phyloP scores from a whole-genome alignment of 2,329 filamentous ascomycete species.

The Podosphaera leucotricha region DNA sequence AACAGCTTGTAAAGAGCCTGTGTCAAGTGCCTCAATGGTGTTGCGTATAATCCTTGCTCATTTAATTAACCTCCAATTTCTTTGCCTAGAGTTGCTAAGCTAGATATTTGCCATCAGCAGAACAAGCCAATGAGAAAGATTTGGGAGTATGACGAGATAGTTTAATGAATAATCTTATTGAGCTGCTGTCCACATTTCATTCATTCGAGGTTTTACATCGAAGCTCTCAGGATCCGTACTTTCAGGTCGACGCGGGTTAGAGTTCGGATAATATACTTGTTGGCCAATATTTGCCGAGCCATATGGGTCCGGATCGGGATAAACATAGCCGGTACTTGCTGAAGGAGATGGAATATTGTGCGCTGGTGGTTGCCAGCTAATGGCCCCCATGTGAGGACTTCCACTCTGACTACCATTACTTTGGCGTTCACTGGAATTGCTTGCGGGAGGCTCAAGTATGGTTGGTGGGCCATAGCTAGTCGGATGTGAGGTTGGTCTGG shows the following conservation, averaged over 20 bases:
- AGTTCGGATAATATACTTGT: slow-evolving; percentile 50
- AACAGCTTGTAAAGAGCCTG: neutral
- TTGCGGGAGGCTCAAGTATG: slow-evolving; percentile 46
- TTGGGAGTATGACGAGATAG: neutral
- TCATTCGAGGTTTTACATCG: slow-evolving; percentile 33
- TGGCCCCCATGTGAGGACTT: slow-evolving; percentile 56
- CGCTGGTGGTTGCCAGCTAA: slow-evolving; percentile 67
- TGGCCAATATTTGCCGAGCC: slow-evolving; percentile 28
- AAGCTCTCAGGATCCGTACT: slow-evolving; percentile 51
- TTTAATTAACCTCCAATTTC: neutral
- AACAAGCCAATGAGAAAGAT: neutral
- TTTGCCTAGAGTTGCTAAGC: neutral
- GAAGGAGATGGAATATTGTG: slow-evolving; percentile 40
- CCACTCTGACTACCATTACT: slow-evolving; percentile 41
- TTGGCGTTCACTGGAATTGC: slow-evolving; percentile 51
- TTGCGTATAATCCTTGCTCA: neutral
- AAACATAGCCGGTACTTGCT: slow-evolving; percentile 43
- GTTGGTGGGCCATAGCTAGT: slow-evolving; percentile 60
- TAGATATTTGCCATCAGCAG: neutral
- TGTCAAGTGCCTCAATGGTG: neutral
- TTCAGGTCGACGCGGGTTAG: slow-evolving; percentile 45
- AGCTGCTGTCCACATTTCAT: slow-evolving; percentile 27
- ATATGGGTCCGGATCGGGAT: slow-evolving; percentile 61
- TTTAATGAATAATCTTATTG: slow-evolving; percentile 17
- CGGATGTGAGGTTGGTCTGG: slow-evolving; percentile 63